Evolutionary conservation across 2,329 filamentous ascomycete genomes (phyloP).

Genomic region (Fusarium praegraminearum): DNA sequence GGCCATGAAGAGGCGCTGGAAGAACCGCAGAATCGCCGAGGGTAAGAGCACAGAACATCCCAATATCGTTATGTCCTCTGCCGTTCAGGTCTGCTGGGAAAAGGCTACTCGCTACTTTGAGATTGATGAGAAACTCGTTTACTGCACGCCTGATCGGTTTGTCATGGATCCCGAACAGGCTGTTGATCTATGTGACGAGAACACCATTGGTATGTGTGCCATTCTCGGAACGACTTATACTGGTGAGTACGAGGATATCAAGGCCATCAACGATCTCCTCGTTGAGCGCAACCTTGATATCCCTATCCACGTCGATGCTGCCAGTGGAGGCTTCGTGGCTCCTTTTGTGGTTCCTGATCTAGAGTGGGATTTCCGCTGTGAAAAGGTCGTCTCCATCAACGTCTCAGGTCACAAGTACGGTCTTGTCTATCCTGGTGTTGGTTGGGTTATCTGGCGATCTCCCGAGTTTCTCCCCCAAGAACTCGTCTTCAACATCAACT

Average conservation of each 20-base stretch:
- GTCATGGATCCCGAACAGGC: conserved; percentile 73
- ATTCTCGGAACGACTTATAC: conserved; percentile 96
- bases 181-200: conserved; percentile 72
- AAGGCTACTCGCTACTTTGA: conserved; percentile 93
- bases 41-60: conserved; percentile 84
- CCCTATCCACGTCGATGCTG: conserved; percentile 94
- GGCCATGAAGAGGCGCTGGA: conserved; percentile 96
- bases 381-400: conserved; percentile 93
- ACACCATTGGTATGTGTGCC: conserved; percentile 89
- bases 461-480: conserved; percentile 88
- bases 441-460: conserved; percentile 91
- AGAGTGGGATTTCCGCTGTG: conserved; percentile 91
- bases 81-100: conserved; percentile 98
- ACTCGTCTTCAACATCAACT: conserved; percentile 99
- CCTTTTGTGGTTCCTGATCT: conserved; percentile 89
- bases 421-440: conserved; percentile 87
- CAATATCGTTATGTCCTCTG: conserved; percentile 95
- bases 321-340: conserved; percentile 90
- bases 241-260: conserved; percentile 94
- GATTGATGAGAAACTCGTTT: conserved; percentile 86
- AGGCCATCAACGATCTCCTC: conserved; percentile 89
- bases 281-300: conserved; percentile 79
- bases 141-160: conserved; percentile 70
- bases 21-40: conserved; percentile 83
- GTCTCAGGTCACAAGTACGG: conserved; percentile 90